Evolutionary conservation across 768 basidiomycete species (phyloP).

Genomic region (Naganishia friedmannii): DNA sequence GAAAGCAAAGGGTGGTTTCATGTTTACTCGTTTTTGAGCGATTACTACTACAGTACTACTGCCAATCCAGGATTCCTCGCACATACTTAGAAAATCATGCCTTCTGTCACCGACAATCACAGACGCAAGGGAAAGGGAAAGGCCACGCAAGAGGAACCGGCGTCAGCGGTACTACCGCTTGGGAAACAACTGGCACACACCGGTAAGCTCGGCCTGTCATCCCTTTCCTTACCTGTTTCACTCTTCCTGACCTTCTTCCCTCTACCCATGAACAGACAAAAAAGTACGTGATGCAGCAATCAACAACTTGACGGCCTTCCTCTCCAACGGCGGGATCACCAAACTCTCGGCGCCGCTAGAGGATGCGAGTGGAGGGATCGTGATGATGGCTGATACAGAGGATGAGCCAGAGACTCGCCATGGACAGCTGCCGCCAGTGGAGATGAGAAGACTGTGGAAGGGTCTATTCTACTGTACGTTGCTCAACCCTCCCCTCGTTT

Average conservation of each 20-base stretch:
- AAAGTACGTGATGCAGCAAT: conserved; percentile 87
- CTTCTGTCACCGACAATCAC: conserved; percentile 1
- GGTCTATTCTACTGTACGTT: conserved; percentile 89
- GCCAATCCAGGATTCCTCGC: background rate
- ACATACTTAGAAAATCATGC: conserved; percentile 1
- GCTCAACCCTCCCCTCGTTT: background rate
- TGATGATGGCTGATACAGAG: background rate
- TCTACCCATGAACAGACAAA: conserved; percentile 63
- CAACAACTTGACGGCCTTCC: conserved; percentile 70
- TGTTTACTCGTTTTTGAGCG: background rate
- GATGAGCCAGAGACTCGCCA: conserved; percentile 42
- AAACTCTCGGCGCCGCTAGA: conserved; percentile 10
- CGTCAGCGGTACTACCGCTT: conserved; percentile 57
- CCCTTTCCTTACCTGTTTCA: background rate
- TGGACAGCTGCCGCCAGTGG: conserved; percentile 59
- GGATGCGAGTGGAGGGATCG: conserved; percentile 5
- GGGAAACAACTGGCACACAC: conserved; percentile 90
- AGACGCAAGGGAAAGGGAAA: conserved; percentile 25
- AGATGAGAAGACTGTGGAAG: conserved; percentile 94
- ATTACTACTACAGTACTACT: background rate
- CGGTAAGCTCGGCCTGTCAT: conserved; percentile 60
- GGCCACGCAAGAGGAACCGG: conserved; percentile 8
- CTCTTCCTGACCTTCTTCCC: background rate
- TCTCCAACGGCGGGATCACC: conserved; percentile 57
- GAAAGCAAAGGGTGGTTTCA: background rate